These are phyloP conservation scores for Paracorniculantispora psalliotae DNA, from an alignment of 2,329 filamentous ascomycete genomes.

Conservation along the genomic window DNA sequence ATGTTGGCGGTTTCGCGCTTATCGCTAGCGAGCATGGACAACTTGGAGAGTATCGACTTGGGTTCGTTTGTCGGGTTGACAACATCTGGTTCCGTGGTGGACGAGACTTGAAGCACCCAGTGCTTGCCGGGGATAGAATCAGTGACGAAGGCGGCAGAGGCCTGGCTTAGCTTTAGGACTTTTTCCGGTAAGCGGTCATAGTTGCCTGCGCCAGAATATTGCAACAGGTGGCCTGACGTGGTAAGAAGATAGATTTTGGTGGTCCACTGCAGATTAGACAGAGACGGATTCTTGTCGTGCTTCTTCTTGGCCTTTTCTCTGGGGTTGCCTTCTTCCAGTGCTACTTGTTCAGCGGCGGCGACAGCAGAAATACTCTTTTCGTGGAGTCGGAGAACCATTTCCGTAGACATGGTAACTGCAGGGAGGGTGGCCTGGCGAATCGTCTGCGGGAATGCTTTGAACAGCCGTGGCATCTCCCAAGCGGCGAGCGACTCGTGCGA, in stretches of 20 bases:
- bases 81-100: conserved; percentile 53
- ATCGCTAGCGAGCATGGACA: conserved; percentile 52
- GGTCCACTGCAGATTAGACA: conserved; percentile 57
- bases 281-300: conserved; percentile 22
- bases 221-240: conserved; percentile 66
- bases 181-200: conserved; percentile 71
- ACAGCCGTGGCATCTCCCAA: conserved; percentile 72
- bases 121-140: conserved; percentile 75
- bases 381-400: conserved; percentile 61
- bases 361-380: conserved; percentile 36
- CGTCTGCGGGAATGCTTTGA: conserved; percentile 81
- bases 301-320: conserved; percentile 18
- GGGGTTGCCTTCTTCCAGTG: conserved; percentile 7
- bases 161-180: conserved; percentile 63
- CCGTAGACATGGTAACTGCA: conserved; percentile 62
- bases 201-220: conserved; percentile 66
- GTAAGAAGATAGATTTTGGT: conserved; percentile 69
- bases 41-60: conserved; percentile 59
- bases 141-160: conserved; percentile 74
- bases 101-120: conserved; percentile 73
- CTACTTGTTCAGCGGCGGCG: conserved; percentile 18
- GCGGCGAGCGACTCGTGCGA: conserved; percentile 32
- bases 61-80: conserved; percentile 45
- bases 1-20: conserved; percentile 58
- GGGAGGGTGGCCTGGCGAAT: conserved; percentile 69